phyloP scores from a whole-genome alignment of 306 rosid genomes.

The Dryas octopetala region DNA sequence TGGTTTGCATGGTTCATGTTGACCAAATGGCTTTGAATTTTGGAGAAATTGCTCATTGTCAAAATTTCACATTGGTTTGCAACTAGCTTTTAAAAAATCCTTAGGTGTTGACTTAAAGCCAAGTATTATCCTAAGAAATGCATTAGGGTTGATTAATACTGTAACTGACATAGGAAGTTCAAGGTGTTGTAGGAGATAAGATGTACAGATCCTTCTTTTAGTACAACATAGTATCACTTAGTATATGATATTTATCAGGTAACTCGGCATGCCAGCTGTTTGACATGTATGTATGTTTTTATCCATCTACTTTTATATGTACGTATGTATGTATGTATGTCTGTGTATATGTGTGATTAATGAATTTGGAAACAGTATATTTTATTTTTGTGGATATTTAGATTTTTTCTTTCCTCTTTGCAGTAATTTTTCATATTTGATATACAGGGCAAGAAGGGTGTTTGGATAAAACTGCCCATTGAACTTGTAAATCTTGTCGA shows the following conservation, averaged over 20 bases:
- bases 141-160: not conserved
- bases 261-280: not conserved
- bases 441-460: conserved; percentile 68
- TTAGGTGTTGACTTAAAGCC: not conserved
- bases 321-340: not conserved
- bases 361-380: not conserved
- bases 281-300: not conserved
- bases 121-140: not conserved
- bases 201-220: not conserved
- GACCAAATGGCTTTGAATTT: not conserved
- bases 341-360: not conserved
- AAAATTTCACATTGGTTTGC: not conserved
- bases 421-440: not conserved
- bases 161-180: not conserved
- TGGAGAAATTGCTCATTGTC: not conserved
- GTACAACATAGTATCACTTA: not conserved
- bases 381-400: not conserved
- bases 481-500: conserved; percentile 62
- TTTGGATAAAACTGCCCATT: conserved; percentile 77
- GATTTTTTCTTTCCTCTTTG: conserved; percentile 5
- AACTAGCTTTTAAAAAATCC: not conserved
- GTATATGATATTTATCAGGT: not conserved
- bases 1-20: not conserved
- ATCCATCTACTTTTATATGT: not conserved
- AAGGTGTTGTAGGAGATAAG: not conserved